phyloP scores from a whole-genome alignment of 305 asterid genomes.

The Solanum hybrid region DNA sequence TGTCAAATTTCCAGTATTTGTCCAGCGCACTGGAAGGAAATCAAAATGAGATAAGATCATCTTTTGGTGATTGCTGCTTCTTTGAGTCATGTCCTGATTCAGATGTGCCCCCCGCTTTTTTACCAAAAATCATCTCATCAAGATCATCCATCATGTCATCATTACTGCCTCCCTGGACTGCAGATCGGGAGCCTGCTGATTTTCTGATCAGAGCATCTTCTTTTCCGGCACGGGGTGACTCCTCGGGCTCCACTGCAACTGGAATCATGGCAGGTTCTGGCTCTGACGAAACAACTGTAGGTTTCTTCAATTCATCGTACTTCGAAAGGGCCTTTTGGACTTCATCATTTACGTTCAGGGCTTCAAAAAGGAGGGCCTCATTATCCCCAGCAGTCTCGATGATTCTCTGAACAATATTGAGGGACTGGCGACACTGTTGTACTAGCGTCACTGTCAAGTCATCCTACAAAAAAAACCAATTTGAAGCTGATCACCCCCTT shows the following conservation, averaged over 20 bases:
- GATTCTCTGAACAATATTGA: constrained; percentile 69
- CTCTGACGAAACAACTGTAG: constrained; percentile 42
- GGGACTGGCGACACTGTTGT: constrained; percentile 79
- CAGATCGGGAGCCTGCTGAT: constrained; percentile 35
- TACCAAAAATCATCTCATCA: constrained; percentile 97
- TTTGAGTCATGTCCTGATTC: constrained; percentile 40
- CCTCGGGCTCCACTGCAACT: constrained; percentile 80
- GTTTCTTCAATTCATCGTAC: constrained; percentile 68
- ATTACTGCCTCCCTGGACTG: constrained; percentile 43
- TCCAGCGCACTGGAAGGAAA: not conserved
- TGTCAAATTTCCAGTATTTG: not conserved
- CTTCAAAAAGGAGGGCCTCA: constrained; percentile 96
- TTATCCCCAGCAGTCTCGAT: constrained; percentile 80
- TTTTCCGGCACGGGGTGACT: constrained; percentile 54
- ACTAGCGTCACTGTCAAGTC: constrained; percentile 71
- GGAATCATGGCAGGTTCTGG: constrained; percentile 95
- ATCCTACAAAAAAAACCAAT: constrained; percentile 39
- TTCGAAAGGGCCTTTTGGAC: constrained; percentile 70
- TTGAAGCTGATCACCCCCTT: not conserved
- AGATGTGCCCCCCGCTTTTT: constrained; percentile 55
- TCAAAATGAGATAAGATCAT: constrained; percentile 79
- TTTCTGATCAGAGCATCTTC: constrained; percentile 63
- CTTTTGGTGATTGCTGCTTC: constrained; percentile 62
- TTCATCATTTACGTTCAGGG: constrained; percentile 86
- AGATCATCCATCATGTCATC: constrained; percentile 96